Percentiles rank a stretch among this genome's conserved stretches.
Evolutionary conservation across 768 basidiomycete species (phyloP).

Genomic region (Amanita muscaria): DNA sequence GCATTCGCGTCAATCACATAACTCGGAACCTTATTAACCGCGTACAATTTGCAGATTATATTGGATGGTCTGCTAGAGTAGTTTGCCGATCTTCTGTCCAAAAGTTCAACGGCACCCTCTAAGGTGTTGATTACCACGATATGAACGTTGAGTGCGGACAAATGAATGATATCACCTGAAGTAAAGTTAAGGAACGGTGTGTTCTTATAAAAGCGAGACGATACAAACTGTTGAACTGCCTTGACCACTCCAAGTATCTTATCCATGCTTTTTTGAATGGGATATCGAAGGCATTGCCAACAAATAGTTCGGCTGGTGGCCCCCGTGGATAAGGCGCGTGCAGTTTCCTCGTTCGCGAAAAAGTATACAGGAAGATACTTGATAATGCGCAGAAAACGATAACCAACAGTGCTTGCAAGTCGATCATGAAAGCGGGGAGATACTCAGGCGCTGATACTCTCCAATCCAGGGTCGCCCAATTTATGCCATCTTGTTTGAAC

Average conservation of each 20-base stretch:
- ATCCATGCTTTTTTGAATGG: neutral
- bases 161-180: slow-evolving; percentile 8
- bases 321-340: slow-evolving; percentile 2
- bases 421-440: too few species aligned
- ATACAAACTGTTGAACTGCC: neutral
- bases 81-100: slow-evolving; percentile 9
- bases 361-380: too few species aligned
- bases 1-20: neutral
- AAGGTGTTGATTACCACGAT: slow-evolving; percentile 8
- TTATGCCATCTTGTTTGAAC: too few species aligned
- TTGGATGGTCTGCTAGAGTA: slow-evolving; percentile 17
- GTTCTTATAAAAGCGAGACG: neutral
- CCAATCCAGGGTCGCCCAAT: too few species aligned
- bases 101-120: slow-evolving; percentile 5
- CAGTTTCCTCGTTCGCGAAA: too few species aligned
- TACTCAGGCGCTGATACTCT: too few species aligned
- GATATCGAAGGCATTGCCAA: slow-evolving; percentile 2
- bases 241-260: neutral
- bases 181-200: neutral
- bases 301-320: neutral
- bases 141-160: neutral
- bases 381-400: too few species aligned
- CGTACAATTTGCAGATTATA: slow-evolving; percentile 15
- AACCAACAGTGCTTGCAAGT: too few species aligned
- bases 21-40: neutral